Base-by-base conservation (phyloP, 306 rosid species). In the Canavalia gladiata region DNA sequence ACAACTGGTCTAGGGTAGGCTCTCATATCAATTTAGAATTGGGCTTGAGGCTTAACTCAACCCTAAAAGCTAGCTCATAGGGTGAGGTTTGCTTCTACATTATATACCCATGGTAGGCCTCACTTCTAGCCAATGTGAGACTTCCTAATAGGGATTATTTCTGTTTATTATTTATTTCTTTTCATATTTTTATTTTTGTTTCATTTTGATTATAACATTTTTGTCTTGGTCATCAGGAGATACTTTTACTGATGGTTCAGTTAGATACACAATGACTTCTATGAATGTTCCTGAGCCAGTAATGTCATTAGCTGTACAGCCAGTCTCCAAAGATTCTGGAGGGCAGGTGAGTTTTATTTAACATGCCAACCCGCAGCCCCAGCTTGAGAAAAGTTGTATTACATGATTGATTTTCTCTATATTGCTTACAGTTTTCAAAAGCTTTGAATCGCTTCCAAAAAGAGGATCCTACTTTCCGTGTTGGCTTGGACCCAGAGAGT, bases 241-340 rank as follows among this genome's bases (percentile, higher is more conserved):
- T 84, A 95, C 99, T 50, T 93, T 95, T 83, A 93, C 99, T 13
- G 97, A 93, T 80, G 99, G 99, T 42, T 90, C 94, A 12, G 90
- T 95, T 68, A 91, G 71, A 81, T 95, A 93, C 84, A 95, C 99
- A 51, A 95, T 95, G 99, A 95, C 99, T 62, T 93, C 99, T 46
- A 95, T 95, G 99, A 95, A 90, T 86, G 99, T 95, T 67, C 99
- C 99, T 10, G 99, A 95, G 84, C 99, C 99, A 18, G 99, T 95
- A 84, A 95, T 95, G 99, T 95, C 99, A 33, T 92, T 95, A 88
- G 99, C 99, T 39, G 90, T 95, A 43, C 99, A 95, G 79, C 99
- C 99, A 3, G 93, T 93, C 62, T 95, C 99, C 42, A 95, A 95
- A 88, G 99, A 95, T 89, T 87, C 98, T 47, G 98, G 99, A 78